Percentiles rank a stretch among this genome's conserved stretches.
Conservation (phyloP, 371 early-diverging fungal species). For the Funneliformis caledonium region DNA sequence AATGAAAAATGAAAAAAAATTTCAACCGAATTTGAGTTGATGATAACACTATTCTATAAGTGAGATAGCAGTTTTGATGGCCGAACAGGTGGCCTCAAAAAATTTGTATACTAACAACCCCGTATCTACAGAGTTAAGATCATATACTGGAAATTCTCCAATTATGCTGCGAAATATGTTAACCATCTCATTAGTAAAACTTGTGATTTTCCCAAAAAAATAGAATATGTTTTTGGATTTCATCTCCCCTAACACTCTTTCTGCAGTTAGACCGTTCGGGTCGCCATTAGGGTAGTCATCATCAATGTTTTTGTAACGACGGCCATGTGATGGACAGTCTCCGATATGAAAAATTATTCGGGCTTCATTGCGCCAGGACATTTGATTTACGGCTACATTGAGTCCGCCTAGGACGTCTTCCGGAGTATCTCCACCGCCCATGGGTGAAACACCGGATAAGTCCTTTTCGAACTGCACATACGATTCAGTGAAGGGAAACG, state of each 20-base stretch:
- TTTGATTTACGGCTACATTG: background rate
- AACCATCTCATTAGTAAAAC: background rate
- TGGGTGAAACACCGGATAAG: background rate
- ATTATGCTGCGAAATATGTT: conserved; percentile 25
- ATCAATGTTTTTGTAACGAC: background rate
- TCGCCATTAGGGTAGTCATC: conserved; percentile 24
- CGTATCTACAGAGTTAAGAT: background rate
- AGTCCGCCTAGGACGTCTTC: conserved; percentile 32
- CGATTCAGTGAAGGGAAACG: background rate
- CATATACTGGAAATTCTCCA: conserved; percentile 19
- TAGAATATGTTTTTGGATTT: background rate
- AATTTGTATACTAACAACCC: conserved; percentile 1
- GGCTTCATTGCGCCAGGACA: conserved; percentile 4
- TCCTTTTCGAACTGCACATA: background rate
- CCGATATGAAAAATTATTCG: conserved; percentile 21
- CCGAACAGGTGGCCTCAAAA: conserved; percentile 20
- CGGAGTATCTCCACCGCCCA: conserved; percentile 20
- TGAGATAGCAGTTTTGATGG: conserved; percentile 5
- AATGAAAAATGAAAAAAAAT: no score
- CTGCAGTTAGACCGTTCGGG: conserved; percentile 26
- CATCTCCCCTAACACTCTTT: conserved; percentile 15
- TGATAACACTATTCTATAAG: background rate
- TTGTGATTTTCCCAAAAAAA: conserved; percentile 26
- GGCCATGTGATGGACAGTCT: conserved; percentile 27
- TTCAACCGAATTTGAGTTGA: no score